Base-by-base conservation (phyloP, 2,329 filamentous ascomycete genomes). In the Colletotrichum tamarilloi region DNA sequence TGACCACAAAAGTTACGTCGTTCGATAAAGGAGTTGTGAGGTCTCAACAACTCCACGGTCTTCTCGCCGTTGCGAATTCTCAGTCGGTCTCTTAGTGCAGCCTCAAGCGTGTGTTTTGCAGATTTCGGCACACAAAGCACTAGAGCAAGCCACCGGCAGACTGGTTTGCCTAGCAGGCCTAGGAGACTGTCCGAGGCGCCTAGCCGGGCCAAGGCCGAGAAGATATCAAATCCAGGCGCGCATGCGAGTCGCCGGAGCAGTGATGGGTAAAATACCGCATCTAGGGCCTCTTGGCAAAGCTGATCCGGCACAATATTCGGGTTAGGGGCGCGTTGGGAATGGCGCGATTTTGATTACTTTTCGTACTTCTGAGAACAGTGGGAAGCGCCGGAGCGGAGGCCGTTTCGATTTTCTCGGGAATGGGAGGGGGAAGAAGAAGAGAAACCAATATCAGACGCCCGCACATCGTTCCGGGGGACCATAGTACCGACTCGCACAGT, bases 261-360 rank as follows among this genome's bases (percentile, higher is more conserved):
- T 35, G 16, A 53, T 38, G 19, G 28, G 16, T 30, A 71, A 71
- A 66, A 71, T 70, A 49, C 67, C 71, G 49, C 71, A 73, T 66
- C 49, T 66, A 56, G 56, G 46, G 35, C 22, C 42, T 62, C 71
- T 73, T 73, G 71, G 71, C 71, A 49, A 62, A 38, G 56, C 49
- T 52, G 46, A 35, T 38, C 56, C 46, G 67, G 70, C 32, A 57
- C 12, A 52, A 46, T 24, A 26, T 62, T 58, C 59, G 32, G 22
- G 46, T 26, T 55, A n/a, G 22, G 49, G 53, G 66, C 46, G 60
- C 60, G 42, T 63, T 35, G 60, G n/a, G 28, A 63, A 64, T 64
- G 69, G 69, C 53, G 59, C 59, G 46, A 57, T 38, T 59, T 53
- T 28, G 58, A 42, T 46, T 53, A 32, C 26, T 12, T 55, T 57